Conservation (phyloP, 805 yeast genomes). For the Brettanomyces custersianus region DNA sequence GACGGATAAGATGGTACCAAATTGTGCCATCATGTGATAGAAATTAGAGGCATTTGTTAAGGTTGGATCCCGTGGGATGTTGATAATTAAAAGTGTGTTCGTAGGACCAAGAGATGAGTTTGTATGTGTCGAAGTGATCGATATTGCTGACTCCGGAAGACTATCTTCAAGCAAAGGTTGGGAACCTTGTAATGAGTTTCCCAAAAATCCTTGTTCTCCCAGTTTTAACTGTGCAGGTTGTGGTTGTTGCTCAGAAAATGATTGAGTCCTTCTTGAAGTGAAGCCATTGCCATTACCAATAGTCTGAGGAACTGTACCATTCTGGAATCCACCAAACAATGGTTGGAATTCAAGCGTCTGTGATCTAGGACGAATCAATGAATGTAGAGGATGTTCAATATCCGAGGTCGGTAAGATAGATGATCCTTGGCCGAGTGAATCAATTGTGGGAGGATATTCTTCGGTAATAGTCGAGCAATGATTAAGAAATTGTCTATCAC, state of each 20-base stretch:
- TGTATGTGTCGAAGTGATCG: slow-evolving; percentile 63
- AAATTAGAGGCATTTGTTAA: slow-evolving; percentile 46
- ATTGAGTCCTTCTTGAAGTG: slow-evolving; percentile 16
- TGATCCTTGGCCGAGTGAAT: slow-evolving; percentile 2
- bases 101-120: slow-evolving; percentile 70
- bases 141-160: slow-evolving; percentile 46
- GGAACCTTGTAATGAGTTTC: not conserved
- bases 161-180: slow-evolving; percentile 38
- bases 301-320: slow-evolving; percentile 12
- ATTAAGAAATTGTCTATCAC: slow-evolving; percentile 21
- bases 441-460: slow-evolving; percentile 6
- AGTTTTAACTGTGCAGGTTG: slow-evolving; percentile 5
- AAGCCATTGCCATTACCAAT: slow-evolving; percentile 5
- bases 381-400: not conserved
- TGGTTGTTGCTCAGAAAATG: slow-evolving; percentile 8
- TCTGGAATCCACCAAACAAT: not conserved
- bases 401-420: not conserved
- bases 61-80: slow-evolving; percentile 47
- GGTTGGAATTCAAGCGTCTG: slow-evolving; percentile 26
- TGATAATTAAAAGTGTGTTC: slow-evolving; percentile 66
- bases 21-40: slow-evolving; percentile 42
- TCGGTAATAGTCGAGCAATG: slow-evolving; percentile 20
- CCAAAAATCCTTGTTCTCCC: slow-evolving; percentile 12
- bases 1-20: slow-evolving; percentile 54
- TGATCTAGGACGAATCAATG: slow-evolving; percentile 29